Percentiles rank a stretch among this genome's conserved stretches.
Evolutionary conservation across 1,284 basidiomycete species (phyloP).

Genomic region (Naganishia cerealis): DNA sequence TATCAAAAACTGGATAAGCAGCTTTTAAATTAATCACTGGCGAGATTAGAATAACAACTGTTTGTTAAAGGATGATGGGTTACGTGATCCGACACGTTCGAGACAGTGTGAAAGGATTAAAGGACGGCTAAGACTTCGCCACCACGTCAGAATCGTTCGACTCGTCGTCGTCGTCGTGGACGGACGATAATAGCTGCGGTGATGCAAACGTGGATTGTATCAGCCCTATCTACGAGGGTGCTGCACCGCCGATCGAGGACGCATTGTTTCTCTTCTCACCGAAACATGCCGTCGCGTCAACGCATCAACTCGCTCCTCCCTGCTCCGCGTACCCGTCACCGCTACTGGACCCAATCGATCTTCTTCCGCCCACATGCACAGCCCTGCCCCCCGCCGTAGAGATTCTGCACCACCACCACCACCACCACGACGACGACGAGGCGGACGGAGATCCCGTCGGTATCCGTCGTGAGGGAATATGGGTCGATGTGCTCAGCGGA

Average conservation of each 20-base stretch:
- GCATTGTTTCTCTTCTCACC: background rate
- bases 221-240: too few relatives aligned
- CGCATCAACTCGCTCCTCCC: too few relatives aligned
- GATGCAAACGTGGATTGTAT: background rate
- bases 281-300: background rate
- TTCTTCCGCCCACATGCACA: background rate
- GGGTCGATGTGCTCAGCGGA: background rate
- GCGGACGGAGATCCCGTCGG: slow-evolving; percentile 2
- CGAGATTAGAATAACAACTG: background rate
- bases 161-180: background rate
- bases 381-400: background rate
- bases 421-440: background rate
- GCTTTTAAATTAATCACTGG: too few relatives aligned
- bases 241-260: background rate
- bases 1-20: too few relatives aligned
- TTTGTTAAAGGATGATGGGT: too few relatives aligned
- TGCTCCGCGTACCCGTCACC: background rate
- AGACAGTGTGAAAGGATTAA: too few relatives aligned
- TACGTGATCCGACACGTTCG: too few relatives aligned
- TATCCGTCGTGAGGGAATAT: slow-evolving; percentile 8
- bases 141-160: slow-evolving; percentile 10
- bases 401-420: background rate
- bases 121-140: too few relatives aligned
- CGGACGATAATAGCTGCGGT: background rate
- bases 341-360: background rate